Percentiles rank a stretch among this genome's conserved stretches.
Conservation (phyloP, 202 grass and related monocot species). For the Setaria viridis region DNA sequence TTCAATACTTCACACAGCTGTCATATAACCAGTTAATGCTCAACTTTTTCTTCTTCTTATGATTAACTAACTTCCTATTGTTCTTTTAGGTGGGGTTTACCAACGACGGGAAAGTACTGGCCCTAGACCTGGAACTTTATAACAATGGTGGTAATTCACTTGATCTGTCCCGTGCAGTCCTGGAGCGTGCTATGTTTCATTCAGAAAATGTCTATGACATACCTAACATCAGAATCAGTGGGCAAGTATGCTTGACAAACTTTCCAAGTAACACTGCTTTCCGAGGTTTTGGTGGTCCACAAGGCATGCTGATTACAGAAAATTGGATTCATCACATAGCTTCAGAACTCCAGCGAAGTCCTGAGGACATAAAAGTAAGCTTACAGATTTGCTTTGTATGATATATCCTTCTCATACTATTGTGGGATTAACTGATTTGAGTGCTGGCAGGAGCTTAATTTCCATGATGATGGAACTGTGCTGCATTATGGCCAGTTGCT, state of each 20-base stretch:
- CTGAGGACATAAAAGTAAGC: slow-evolving; percentile 87
- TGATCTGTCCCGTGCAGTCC: slow-evolving; percentile 74
- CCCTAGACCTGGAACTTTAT: slow-evolving; percentile 83
- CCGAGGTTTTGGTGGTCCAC: slow-evolving; percentile 94
- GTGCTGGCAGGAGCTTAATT: slow-evolving; percentile 83
- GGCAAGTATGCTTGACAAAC: slow-evolving; percentile 95
- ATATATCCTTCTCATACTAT: slow-evolving; percentile 20
- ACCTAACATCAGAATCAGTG: slow-evolving; percentile 70
- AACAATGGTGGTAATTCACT: slow-evolving; percentile 89
- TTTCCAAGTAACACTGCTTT: slow-evolving; percentile 97
- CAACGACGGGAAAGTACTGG: slow-evolving; percentile 81
- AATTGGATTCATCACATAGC: slow-evolving; percentile 95
- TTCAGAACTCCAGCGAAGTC: slow-evolving; percentile 71
- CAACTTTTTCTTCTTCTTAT: not conserved
- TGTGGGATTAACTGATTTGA: slow-evolving; percentile 36
- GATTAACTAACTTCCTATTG: slow-evolving; percentile 26
- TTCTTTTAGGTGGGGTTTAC: slow-evolving; percentile 84
- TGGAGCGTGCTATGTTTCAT: slow-evolving; percentile 84
- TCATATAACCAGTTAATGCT: slow-evolving; percentile 7
- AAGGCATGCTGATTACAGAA: slow-evolving; percentile 88
- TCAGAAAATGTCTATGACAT: slow-evolving; percentile 93
- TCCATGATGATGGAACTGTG: slow-evolving; percentile 72
- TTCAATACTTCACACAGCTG: slow-evolving; percentile 14
- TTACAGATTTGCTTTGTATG: slow-evolving; percentile 21
- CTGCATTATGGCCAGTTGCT: slow-evolving; percentile 89